A percentile compares a stretch with the other conserved stretches of the same genome.
phyloP scores from a whole-genome alignment of 106 monocot genomes.

The Cymbidium sinense region DNA sequence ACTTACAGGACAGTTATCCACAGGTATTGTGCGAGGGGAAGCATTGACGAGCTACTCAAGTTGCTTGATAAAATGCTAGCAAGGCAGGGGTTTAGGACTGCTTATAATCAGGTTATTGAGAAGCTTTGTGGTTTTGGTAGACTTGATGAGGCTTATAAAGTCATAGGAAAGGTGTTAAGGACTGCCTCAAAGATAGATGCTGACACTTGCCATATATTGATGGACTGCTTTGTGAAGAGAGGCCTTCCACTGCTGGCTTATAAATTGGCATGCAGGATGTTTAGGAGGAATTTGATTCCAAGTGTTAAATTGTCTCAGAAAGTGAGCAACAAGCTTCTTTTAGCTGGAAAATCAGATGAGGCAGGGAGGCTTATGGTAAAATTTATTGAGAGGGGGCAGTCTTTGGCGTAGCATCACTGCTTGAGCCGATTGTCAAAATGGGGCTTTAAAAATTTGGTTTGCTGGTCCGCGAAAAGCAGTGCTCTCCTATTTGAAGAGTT shows the following conservation, averaged over 20 bases:
- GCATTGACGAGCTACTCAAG: constrained; percentile 55
- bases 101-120: constrained; percentile 79
- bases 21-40: constrained; percentile 74
- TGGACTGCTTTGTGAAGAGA: constrained; percentile 52
- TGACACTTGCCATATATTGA: constrained; percentile 55
- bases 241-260: constrained; percentile 57
- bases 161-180: constrained; percentile 70
- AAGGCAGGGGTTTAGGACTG: constrained; percentile 43
- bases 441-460: neutral
- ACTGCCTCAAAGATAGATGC: constrained; percentile 70
- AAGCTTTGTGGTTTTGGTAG: constrained; percentile 80
- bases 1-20: constrained; percentile 88
- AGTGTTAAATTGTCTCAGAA: constrained; percentile 61
- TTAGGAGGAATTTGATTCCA: constrained; percentile 76
- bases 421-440: neutral
- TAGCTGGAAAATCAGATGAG: constrained; percentile 30
- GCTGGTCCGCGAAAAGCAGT: neutral
- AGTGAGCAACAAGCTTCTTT: constrained; percentile 42
- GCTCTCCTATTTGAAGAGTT: neutral
- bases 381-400: constrained; percentile 78
- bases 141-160: constrained; percentile 69
- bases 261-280: constrained; percentile 83
- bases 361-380: constrained; percentile 52
- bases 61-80: constrained; percentile 73
- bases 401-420: constrained; percentile 14